Evolutionary conservation across 2,329 filamentous ascomycete species (phyloP).

Genomic region (Xylaria sp.): DNA sequence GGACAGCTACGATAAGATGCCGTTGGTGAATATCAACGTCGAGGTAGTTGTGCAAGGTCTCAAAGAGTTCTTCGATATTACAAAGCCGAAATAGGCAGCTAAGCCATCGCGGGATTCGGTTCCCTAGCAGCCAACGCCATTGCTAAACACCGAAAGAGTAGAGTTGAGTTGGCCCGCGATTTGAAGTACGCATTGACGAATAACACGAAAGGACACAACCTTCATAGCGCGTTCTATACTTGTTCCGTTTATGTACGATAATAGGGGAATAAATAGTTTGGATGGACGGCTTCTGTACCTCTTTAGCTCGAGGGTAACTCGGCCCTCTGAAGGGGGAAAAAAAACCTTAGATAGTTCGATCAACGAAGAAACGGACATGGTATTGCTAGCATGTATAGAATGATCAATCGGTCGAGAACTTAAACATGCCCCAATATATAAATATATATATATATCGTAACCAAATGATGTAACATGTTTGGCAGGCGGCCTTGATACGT

Average conservation of each 20-base stretch:
- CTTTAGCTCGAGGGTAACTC: conserved; percentile 1
- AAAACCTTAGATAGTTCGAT: background rate
- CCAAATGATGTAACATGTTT: too few relatives aligned
- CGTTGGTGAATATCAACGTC: conserved; percentile 87
- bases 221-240: background rate
- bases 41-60: conserved; percentile 83
- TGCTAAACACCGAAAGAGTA: background rate
- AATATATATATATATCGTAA: background rate
- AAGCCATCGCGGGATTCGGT: background rate
- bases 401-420: background rate
- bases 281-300: background rate
- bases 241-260: background rate
- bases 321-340: background rate
- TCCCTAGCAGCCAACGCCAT: background rate
- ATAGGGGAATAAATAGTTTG: background rate
- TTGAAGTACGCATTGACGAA: background rate
- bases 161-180: background rate
- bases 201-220: background rate
- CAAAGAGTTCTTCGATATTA: conserved; percentile 81
- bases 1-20: conserved; percentile 84
- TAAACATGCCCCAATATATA: background rate
- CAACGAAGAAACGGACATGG: background rate
- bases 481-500: background rate
- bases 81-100: conserved; percentile 60
- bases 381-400: background rate